These are phyloP conservation scores for Cladorrhinum sp. DNA, from an alignment of 2,329 filamentous ascomycete genomes.

Conservation along the genomic window DNA sequence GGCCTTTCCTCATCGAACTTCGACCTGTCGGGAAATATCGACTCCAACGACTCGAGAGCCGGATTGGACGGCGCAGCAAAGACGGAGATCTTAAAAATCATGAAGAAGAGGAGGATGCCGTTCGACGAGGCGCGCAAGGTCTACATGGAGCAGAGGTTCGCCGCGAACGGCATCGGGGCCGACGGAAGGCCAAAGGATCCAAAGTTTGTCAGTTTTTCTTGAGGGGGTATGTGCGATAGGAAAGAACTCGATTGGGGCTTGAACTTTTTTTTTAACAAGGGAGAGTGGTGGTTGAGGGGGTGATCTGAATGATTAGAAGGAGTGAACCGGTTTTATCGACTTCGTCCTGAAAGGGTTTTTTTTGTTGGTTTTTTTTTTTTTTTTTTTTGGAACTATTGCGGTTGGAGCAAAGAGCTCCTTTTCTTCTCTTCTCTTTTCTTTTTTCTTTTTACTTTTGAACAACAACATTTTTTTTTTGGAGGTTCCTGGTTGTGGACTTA, in stretches of 20 bases:
- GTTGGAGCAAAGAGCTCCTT: too few species aligned
- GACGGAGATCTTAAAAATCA: conserved; percentile 78
- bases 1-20: conserved; percentile 82
- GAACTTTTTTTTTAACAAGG: not conserved
- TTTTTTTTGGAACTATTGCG: too few species aligned
- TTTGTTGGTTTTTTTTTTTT: too few species aligned
- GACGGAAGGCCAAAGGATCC: conserved; percentile 88
- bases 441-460: too few species aligned
- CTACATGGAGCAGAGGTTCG: conserved; percentile 82
- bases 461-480: not conserved
- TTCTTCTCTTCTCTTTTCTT: too few species aligned
- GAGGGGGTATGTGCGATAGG: too few species aligned
- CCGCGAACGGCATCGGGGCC: conserved; percentile 79
- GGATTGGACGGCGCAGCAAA: conserved; percentile 82
- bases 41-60: conserved; percentile 70
- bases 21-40: conserved; percentile 76
- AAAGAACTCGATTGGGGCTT: not conserved
- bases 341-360: too few species aligned
- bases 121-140: conserved; percentile 90
- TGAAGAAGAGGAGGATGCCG: conserved; percentile 76
- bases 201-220: conserved; percentile 92
- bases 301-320: too few species aligned
- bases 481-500: not conserved
- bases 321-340: too few species aligned
- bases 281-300: not conserved